phyloP scores from a whole-genome alignment of 164 flowering plant species.

The Vitis cinerea region DNA sequence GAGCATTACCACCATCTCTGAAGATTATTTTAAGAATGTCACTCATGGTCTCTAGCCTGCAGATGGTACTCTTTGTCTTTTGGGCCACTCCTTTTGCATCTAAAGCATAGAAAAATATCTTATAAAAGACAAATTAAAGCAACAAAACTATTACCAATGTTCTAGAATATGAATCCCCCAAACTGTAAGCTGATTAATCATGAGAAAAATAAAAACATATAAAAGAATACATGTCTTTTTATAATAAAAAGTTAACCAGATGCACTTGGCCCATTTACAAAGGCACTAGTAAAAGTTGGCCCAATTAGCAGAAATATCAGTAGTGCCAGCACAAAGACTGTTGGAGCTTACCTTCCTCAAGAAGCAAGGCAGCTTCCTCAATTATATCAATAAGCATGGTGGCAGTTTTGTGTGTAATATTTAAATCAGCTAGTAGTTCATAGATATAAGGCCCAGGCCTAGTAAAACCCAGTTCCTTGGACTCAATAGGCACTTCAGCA shows the following conservation, averaged over 20 bases:
- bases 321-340: background rate
- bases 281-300: background rate
- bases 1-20: constrained; percentile 46
- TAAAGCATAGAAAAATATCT: background rate
- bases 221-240: background rate
- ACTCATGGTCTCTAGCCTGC: constrained; percentile 72
- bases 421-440: constrained; percentile 79
- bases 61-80: constrained; percentile 39
- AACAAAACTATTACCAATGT: background rate
- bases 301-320: background rate
- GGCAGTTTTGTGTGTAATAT: constrained; percentile 62
- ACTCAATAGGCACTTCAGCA: constrained; percentile 69
- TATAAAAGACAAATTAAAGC: background rate
- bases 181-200: background rate
- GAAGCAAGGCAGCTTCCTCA: constrained; percentile 70
- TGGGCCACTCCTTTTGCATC: constrained; percentile 34
- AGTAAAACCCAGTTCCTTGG: constrained; percentile 88
- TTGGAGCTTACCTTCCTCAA: constrained; percentile 68
- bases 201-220: background rate
- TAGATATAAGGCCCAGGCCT: constrained; percentile 92
- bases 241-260: background rate
- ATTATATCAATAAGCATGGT: constrained; percentile 61
- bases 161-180: background rate
- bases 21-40: constrained; percentile 70
- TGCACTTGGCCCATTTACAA: background rate